Conservation (phyloP, 352 stramenopile species). For the Pythium pectinolyticum region DNA sequence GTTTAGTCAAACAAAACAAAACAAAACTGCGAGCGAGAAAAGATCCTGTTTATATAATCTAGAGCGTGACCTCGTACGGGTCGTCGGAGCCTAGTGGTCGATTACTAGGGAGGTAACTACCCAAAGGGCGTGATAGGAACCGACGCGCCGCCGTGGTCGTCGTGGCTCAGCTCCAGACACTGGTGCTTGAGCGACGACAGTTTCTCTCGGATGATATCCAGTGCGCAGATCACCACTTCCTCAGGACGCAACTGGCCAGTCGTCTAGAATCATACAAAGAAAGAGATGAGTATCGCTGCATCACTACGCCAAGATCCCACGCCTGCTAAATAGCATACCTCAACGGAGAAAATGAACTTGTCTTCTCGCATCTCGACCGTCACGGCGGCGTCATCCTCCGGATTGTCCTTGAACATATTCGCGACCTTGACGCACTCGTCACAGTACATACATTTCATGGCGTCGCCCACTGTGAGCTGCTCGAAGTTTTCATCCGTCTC, state of each 20-base stretch:
- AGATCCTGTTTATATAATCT: conserved; percentile 21
- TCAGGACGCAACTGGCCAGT: conserved; percentile 84
- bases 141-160: conserved; percentile 45
- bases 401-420: conserved; percentile 92
- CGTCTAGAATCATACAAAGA: conserved; percentile 39
- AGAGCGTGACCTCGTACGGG: background rate
- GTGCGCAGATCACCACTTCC: conserved; percentile 83
- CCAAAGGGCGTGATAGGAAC: conserved; percentile 82
- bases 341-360: conserved; percentile 96
- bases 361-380: conserved; percentile 87
- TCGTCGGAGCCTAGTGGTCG: background rate
- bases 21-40: background rate
- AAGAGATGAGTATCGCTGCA: background rate
- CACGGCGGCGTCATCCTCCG: conserved; percentile 94
- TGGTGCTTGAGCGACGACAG: conserved; percentile 85
- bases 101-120: conserved; percentile 30
- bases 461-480: conserved; percentile 64
- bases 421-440: conserved; percentile 94
- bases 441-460: conserved; percentile 92
- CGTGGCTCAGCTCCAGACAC: conserved; percentile 81
- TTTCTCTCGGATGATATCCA: conserved; percentile 87
- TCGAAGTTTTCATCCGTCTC: conserved; percentile 92
- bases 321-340: conserved; percentile 43
- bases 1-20: no score
- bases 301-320: background rate